Conservation (phyloP, 1,139 yeast species). For the Trichomonascaceae sp. region DNA sequence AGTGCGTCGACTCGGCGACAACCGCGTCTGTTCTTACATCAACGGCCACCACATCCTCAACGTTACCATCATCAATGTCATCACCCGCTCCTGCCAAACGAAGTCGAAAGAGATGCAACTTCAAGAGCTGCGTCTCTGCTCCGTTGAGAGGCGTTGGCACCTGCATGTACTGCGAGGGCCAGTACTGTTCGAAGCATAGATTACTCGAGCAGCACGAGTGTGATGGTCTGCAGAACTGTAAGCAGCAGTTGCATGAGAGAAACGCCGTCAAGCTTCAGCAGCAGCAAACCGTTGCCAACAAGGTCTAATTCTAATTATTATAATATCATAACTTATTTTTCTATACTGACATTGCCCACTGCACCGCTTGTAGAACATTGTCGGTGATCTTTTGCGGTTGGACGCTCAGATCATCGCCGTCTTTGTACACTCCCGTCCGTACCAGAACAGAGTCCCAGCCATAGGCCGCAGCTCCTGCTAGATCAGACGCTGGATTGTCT, state of each 20-base stretch:
- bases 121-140: slow-evolving; percentile 45
- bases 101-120: slow-evolving; percentile 52
- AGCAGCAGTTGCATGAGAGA: slow-evolving; percentile 62
- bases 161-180: slow-evolving; percentile 76
- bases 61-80: slow-evolving; percentile 2
- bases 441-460: slow-evolving; percentile 86
- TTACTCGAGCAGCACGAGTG: slow-evolving; percentile 78
- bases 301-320: slow-evolving; percentile 21
- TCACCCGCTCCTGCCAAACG: slow-evolving; percentile 24
- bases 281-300: slow-evolving; percentile 33
- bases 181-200: slow-evolving; percentile 79
- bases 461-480: slow-evolving; percentile 70
- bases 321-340: neutral
- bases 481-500: slow-evolving; percentile 89
- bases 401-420: slow-evolving; percentile 35
- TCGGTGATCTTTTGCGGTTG: slow-evolving; percentile 24
- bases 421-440: slow-evolving; percentile 75
- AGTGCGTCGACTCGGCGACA: slow-evolving; percentile 32
- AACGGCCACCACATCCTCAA: slow-evolving; percentile 9
- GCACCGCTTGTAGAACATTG: slow-evolving; percentile 28
- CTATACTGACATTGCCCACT: slow-evolving; percentile 7
- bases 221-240: slow-evolving; percentile 64
- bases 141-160: slow-evolving; percentile 81
- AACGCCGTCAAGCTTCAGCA: slow-evolving; percentile 31
- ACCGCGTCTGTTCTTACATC: slow-evolving; percentile 6